Percentiles rank a stretch among this genome's conserved stretches.
These are phyloP conservation scores for Sclerospora graminicola DNA, from an alignment of 352 stramenopile species.

Conservation along the genomic window DNA sequence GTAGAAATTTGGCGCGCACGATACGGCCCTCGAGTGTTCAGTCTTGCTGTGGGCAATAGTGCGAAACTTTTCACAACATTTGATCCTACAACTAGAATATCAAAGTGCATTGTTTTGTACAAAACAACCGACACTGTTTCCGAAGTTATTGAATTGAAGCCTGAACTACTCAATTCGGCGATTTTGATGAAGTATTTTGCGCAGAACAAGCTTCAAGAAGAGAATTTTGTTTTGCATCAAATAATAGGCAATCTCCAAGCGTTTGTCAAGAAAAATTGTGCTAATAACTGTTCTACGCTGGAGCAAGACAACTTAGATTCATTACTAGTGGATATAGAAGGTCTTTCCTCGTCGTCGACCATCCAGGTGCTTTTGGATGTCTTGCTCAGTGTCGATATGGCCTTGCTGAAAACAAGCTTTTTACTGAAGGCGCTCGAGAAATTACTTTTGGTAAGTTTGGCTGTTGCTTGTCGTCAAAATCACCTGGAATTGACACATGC, in stretches of 20 bases:
- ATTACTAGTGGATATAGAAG: conserved; percentile 56
- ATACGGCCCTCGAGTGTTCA: conserved; percentile 65
- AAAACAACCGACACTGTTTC: conserved; percentile 18
- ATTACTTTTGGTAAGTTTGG: conserved; percentile 41
- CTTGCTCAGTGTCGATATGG: conserved; percentile 53
- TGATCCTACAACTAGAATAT: conserved; percentile 20
- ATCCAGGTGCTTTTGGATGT: conserved; percentile 68
- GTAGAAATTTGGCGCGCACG: conserved; percentile 77
- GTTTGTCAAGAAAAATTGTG: conserved; percentile 58
- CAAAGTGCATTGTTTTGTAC: conserved; percentile 49
- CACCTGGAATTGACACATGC: conserved; percentile 4
- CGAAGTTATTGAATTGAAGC: conserved; percentile 56
- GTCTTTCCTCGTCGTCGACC: conserved; percentile 46
- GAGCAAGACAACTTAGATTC: conserved; percentile 42
- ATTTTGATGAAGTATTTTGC: conserved; percentile 81
- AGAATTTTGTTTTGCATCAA: conserved; percentile 80
- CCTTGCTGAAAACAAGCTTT: conserved; percentile 39
- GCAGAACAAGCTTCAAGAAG: conserved; percentile 79
- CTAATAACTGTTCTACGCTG: conserved; percentile 23
- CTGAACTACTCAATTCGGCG: conserved; percentile 36
- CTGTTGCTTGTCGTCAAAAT: background rate
- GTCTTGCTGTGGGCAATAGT: conserved; percentile 52
- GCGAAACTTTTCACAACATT: conserved; percentile 58
- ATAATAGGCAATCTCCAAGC: conserved; percentile 58
- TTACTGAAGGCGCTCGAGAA: conserved; percentile 50